phyloP scores from a whole-genome alignment of 371 early-diverging fungal genomes.

The Globomyces sp. region DNA sequence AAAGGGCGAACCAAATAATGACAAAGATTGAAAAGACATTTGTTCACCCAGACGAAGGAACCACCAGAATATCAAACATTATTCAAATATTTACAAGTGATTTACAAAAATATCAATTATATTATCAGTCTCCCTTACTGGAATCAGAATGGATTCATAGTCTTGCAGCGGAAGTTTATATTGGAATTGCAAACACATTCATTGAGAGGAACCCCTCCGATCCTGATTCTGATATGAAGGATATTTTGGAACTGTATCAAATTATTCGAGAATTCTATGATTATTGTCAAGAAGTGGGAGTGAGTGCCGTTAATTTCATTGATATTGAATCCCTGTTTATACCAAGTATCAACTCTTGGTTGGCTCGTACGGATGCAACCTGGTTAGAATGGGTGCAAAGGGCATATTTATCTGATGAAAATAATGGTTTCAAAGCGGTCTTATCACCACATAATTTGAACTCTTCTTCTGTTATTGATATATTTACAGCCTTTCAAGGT shows the following conservation, averaged over 20 bases:
- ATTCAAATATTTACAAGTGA: constrained; percentile 27
- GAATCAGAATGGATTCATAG: constrained; percentile 1
- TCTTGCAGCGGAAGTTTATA: constrained; percentile 11
- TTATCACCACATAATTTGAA: constrained; percentile 39
- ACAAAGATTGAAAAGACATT: constrained; percentile 10
- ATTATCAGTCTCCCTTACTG: constrained; percentile 32
- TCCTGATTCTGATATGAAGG: constrained; percentile 22
- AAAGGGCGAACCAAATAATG: background rate
- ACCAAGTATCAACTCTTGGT: constrained; percentile 37
- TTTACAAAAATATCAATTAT: constrained; percentile 26
- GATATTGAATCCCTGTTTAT: constrained; percentile 37
- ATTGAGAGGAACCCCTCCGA: background rate
- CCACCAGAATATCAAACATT: constrained; percentile 23
- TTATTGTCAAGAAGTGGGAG: constrained; percentile 26
- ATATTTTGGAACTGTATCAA: constrained; percentile 41
- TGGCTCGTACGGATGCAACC: constrained; percentile 27
- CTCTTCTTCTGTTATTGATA: constrained; percentile 42
- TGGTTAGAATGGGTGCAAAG: constrained; percentile 43
- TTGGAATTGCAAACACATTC: background rate
- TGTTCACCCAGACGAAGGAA: constrained; percentile 10
- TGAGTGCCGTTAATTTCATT: constrained; percentile 22
- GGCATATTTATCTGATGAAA: constrained; percentile 18
- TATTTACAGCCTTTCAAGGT: constrained; percentile 41
- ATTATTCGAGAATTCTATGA: constrained; percentile 30
- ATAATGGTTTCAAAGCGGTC: constrained; percentile 22